Conservation (phyloP, 2,329 filamentous ascomycete species). For the Aspergillus nomiae region DNA sequence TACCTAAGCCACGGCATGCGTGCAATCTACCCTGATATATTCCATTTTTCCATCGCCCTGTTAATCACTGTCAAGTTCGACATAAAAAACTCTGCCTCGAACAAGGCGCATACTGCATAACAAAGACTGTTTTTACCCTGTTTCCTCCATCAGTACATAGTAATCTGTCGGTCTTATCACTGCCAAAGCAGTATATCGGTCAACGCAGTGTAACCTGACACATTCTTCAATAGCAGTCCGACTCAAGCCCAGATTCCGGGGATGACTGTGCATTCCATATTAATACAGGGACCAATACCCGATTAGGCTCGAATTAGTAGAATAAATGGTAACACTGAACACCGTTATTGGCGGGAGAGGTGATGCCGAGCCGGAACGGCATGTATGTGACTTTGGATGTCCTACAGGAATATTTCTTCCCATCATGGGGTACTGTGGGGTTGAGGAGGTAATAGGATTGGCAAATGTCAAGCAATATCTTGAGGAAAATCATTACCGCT, state of each 20-base stretch:
- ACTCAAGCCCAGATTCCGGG: slow-evolving; percentile 21
- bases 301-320: slow-evolving; percentile 11
- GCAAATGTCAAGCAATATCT: slow-evolving; percentile 1
- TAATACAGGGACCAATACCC: slow-evolving; percentile 31
- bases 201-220: neutral
- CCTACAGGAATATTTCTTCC: neutral
- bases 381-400: slow-evolving; percentile 12
- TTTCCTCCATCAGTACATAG: no score
- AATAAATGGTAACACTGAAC: neutral
- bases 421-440: slow-evolving; percentile 1
- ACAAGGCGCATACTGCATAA: neutral
- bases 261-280: slow-evolving; percentile 26
- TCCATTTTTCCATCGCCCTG: neutral
- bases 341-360: slow-evolving; percentile 14
- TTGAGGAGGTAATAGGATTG: neutral
- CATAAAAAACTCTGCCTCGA: neutral
- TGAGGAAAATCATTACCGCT: neutral
- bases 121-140: neutral
- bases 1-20: neutral
- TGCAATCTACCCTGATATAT: neutral
- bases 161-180: neutral
- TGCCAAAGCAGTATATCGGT: neutral
- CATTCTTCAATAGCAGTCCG: slow-evolving; percentile 16
- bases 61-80: neutral
- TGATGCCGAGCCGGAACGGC: slow-evolving; percentile 19